Conservation (phyloP, 352 stramenopile species). For the Thraustotheca clavata region DNA sequence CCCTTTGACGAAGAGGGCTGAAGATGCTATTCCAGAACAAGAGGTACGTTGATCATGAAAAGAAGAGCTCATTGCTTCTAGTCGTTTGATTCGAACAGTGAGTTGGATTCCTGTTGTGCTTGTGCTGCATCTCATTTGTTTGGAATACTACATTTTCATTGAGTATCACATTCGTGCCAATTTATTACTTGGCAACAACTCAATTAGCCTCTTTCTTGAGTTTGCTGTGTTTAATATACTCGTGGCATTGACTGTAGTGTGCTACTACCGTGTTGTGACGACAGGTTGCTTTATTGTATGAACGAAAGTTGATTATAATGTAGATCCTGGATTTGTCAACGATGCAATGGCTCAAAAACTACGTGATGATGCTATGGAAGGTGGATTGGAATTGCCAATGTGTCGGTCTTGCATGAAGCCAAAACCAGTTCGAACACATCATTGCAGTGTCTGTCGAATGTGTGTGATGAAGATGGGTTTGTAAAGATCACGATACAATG, state of each 20-base stretch:
- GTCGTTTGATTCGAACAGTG: slow-evolving; percentile 2
- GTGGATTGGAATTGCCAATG: slow-evolving; percentile 43
- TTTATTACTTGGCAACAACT: slow-evolving; percentile 22
- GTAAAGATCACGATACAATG: not conserved
- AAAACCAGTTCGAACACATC: slow-evolving; percentile 74
- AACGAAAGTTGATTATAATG: not conserved
- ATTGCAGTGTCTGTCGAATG: slow-evolving; percentile 80
- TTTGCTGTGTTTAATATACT: slow-evolving; percentile 50
- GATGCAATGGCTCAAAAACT: slow-evolving; percentile 45
- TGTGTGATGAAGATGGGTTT: slow-evolving; percentile 83
- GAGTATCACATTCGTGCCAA: slow-evolving; percentile 38
- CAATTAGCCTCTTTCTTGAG: slow-evolving; percentile 31
- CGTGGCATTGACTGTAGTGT: slow-evolving; percentile 35
- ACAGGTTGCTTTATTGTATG: slow-evolving; percentile 38
- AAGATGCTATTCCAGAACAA: slow-evolving; percentile 21
- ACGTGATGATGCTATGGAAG: slow-evolving; percentile 42
- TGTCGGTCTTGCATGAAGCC: slow-evolving; percentile 59
- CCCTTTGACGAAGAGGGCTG: too few species aligned
- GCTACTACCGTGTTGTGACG: slow-evolving; percentile 66
- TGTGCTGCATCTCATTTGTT: slow-evolving; percentile 40
- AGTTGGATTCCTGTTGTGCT: slow-evolving; percentile 46
- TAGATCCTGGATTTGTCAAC: slow-evolving; percentile 77
- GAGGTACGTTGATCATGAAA: not conserved
- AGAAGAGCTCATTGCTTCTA: not conserved
- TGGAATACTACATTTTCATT: slow-evolving; percentile 69